phyloP scores from a whole-genome alignment of 768 basidiomycete species.

The Tricholoma bakamatsutake region DNA sequence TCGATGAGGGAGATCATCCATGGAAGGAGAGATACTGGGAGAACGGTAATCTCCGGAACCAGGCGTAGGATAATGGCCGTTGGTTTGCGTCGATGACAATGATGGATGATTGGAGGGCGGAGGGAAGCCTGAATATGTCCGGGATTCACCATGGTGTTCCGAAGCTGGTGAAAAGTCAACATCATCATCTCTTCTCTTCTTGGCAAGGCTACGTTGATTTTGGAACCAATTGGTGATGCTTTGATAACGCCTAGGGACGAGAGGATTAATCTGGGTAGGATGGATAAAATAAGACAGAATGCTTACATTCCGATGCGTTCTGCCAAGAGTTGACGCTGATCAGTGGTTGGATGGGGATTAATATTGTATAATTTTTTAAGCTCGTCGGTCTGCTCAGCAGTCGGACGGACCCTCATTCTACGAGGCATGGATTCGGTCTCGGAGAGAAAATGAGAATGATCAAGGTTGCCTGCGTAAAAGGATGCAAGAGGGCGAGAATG shows the following conservation, averaged over 20 bases:
- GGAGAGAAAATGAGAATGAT: conserved; percentile 43
- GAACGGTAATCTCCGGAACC: conserved; percentile 27
- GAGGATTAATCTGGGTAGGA: conserved; percentile 24
- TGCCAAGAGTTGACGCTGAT: conserved; percentile 61
- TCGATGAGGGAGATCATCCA: conserved; percentile 33
- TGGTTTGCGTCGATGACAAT: conserved; percentile 30
- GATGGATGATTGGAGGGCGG: conserved; percentile 44
- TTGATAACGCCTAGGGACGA: conserved; percentile 57
- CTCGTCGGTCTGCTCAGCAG: conserved; percentile 61
- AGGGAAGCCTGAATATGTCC: conserved; percentile 43
- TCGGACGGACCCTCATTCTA: conserved; percentile 60
- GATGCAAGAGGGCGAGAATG: conserved; percentile 21
- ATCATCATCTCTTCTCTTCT: conserved; percentile 63
- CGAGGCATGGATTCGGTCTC: conserved; percentile 49
- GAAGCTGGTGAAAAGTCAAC: conserved; percentile 26
- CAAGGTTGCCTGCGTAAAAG: conserved; percentile 43
- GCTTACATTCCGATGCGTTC: conserved; percentile 73
- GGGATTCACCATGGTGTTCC: conserved; percentile 28
- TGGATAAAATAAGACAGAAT: conserved; percentile 23
- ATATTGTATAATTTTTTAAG: conserved; percentile 58
- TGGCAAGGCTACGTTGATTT: conserved; percentile 74
- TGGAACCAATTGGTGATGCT: conserved; percentile 86
- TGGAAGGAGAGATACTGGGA: conserved; percentile 34
- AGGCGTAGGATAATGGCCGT: conserved; percentile 28
- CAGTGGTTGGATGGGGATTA: conserved; percentile 63